phyloP scores from a whole-genome alignment of 306 rosid species.

The Prunus fruticosa region DNA sequence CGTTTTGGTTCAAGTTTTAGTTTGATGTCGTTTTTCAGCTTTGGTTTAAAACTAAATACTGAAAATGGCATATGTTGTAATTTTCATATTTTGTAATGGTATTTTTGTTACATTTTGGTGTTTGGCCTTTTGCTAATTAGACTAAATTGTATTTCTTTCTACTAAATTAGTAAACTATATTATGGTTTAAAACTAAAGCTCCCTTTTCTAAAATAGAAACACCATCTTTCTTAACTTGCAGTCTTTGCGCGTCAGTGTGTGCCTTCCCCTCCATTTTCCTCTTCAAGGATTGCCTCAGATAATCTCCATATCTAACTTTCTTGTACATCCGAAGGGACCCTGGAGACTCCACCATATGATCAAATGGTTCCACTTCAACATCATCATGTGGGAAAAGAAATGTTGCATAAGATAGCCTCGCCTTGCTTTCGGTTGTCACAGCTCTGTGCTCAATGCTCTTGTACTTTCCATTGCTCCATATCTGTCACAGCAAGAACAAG shows the following conservation, averaged over 20 bases:
- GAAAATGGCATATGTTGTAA: too few relatives aligned
- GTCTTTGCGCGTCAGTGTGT: conserved; percentile 23
- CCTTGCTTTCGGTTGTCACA: conserved; percentile 28
- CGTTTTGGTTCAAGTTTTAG: too few relatives aligned
- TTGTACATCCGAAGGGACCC: conserved; percentile 31
- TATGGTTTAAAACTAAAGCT: too few relatives aligned
- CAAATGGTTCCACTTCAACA: conserved; percentile 38
- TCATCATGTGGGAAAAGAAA: conserved; percentile 36
- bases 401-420: conserved; percentile 24
- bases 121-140: too few relatives aligned
- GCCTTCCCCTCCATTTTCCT: conserved; percentile 42
- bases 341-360: conserved; percentile 22
- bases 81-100: too few relatives aligned
- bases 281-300: conserved; percentile 33
- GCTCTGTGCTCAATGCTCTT: conserved; percentile 46
- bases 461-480: conserved; percentile 50
- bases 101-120: too few relatives aligned
- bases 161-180: too few relatives aligned
- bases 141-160: too few relatives aligned
- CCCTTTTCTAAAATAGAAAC: neutral
- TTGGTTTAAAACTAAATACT: too few relatives aligned
- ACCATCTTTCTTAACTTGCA: neutral
- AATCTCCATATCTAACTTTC: conserved; percentile 41
- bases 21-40: too few relatives aligned
- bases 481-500: conserved; percentile 12